Evolutionary conservation across 2,329 filamentous ascomycete genomes (phyloP).

Genomic region (Fusarium sarcochroum): DNA sequence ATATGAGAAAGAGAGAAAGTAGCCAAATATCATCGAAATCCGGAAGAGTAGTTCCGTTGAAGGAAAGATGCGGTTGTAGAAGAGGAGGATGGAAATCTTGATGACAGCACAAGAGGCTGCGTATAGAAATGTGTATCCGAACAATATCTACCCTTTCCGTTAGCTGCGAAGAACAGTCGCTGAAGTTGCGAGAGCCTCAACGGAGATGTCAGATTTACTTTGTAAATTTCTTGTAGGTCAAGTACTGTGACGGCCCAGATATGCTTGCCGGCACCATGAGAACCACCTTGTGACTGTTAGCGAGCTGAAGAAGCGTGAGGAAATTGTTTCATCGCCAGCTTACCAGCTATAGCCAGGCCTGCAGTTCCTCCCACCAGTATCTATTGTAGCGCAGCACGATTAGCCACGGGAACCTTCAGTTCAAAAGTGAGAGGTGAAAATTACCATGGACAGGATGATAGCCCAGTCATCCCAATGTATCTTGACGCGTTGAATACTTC

Average conservation of each 20-base stretch:
- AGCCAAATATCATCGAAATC: slow-evolving; percentile 4
- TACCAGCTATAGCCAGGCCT: slow-evolving; percentile 13
- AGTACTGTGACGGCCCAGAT: slow-evolving; percentile 19
- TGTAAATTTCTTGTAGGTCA: slow-evolving; percentile 10
- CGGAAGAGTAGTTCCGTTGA: neutral
- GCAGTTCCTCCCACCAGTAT: slow-evolving; percentile 16
- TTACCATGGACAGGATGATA: slow-evolving; percentile 15
- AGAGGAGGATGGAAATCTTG: slow-evolving; percentile 34
- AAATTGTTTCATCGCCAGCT: neutral
- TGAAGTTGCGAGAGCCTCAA: too few species aligned
- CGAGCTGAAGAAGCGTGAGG: neutral
- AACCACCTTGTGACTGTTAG: slow-evolving; percentile 10
- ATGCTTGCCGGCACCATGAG: slow-evolving; percentile 19
- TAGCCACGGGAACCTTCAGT: neutral
- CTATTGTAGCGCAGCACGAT: neutral
- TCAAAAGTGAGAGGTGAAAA: neutral
- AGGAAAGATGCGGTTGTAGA: slow-evolving; percentile 27
- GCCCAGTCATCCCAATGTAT: slow-evolving; percentile 24
- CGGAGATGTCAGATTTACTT: neutral
- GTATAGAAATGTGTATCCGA: slow-evolving; percentile 22
- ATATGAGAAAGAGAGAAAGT: slow-evolving; percentile 25
- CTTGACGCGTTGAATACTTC: slow-evolving; percentile 1
- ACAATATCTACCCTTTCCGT: slow-evolving; percentile 3
- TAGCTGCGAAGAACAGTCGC: neutral
- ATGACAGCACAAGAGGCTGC: slow-evolving; percentile 3